These are phyloP conservation scores for Cadophora gregata DNA, from an alignment of 2,329 filamentous ascomycete species.

Conservation along the genomic window DNA sequence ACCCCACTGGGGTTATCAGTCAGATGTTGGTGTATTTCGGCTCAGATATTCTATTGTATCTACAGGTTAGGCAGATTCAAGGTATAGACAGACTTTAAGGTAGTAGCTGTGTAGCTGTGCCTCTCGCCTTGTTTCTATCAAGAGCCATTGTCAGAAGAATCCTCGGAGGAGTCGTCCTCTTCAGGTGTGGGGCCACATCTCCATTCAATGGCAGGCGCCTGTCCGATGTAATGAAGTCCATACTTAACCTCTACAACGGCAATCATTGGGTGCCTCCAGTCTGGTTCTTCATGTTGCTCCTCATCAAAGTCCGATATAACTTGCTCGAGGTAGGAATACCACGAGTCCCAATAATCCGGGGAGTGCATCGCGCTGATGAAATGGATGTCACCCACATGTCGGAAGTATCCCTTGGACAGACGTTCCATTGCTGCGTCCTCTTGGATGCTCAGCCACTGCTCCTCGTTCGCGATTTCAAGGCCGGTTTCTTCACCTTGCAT, in stretches of 20 bases:
- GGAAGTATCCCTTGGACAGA: constrained; percentile 19
- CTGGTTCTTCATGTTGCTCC: not conserved
- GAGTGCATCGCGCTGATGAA: constrained; percentile 20
- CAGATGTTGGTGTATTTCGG: not conserved
- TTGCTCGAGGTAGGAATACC: constrained; percentile 5
- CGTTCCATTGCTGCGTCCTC: constrained; percentile 2
- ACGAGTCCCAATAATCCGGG: constrained; percentile 15
- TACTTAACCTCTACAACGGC: constrained; percentile 9
- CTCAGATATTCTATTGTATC: not conserved
- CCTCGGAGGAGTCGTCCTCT: not conserved
- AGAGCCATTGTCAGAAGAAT: not conserved
- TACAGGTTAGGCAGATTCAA: not conserved
- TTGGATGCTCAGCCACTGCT: constrained; percentile 11
- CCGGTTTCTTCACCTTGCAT: not conserved
- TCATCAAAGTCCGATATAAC: not conserved
- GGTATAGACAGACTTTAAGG: not conserved
- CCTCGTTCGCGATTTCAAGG: not conserved
- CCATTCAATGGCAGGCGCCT: constrained; percentile 5
- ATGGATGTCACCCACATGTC: constrained; percentile 26
- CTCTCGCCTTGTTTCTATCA: not conserved
- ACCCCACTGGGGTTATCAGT: not conserved
- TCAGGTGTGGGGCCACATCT: not conserved
- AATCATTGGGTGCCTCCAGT: not conserved
- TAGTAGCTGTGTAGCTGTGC: not conserved
- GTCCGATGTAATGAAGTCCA: constrained; percentile 8